Conservation (phyloP, 805 yeast species). For the Candida boidinii region DNA sequence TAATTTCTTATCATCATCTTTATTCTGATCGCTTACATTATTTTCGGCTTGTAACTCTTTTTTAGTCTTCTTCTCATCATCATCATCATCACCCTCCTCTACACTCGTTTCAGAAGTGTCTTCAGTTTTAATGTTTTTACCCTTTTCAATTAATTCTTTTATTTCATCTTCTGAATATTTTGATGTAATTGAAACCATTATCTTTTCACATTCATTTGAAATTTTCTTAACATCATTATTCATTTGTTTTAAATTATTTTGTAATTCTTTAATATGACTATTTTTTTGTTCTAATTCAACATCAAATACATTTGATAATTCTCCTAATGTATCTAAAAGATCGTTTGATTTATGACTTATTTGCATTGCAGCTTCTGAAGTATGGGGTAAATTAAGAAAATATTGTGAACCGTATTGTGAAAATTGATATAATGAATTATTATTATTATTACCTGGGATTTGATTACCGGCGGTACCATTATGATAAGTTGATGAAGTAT, state of each 20-base stretch:
- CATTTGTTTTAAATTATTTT: conserved; percentile 18
- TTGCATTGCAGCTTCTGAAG: conserved; percentile 45
- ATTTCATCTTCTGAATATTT: conserved; percentile 11
- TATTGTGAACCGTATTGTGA: conserved; percentile 1
- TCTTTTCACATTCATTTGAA: conserved; percentile 21
- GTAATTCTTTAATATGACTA: conserved; percentile 24
- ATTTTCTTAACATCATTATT: conserved; percentile 24
- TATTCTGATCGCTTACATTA: too few relatives aligned
- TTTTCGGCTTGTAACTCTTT: conserved; percentile 3
- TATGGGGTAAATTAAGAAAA: conserved; percentile 28
- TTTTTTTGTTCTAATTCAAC: conserved; percentile 37
- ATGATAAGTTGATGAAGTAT: conserved; percentile 12
- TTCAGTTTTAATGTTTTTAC: background rate
- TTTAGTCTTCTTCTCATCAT: conserved; percentile 1
- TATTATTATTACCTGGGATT: conserved; percentile 10
- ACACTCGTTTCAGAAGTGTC: conserved; percentile 3
- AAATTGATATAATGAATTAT: background rate
- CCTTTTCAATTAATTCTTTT: too few relatives aligned
- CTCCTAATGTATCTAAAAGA: conserved; percentile 39
- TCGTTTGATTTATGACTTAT: conserved; percentile 43
- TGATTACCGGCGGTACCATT: conserved; percentile 9
- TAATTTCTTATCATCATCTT: conserved; percentile 19
- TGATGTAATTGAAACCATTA: conserved; percentile 17
- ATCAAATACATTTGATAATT: conserved; percentile 44
- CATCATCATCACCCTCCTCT: conserved; percentile 1